Percentiles rank a stretch among this genome's conserved stretches.
Evolutionary conservation across 2,329 filamentous ascomycete species (phyloP).

Genomic region (Onygena corvina): DNA sequence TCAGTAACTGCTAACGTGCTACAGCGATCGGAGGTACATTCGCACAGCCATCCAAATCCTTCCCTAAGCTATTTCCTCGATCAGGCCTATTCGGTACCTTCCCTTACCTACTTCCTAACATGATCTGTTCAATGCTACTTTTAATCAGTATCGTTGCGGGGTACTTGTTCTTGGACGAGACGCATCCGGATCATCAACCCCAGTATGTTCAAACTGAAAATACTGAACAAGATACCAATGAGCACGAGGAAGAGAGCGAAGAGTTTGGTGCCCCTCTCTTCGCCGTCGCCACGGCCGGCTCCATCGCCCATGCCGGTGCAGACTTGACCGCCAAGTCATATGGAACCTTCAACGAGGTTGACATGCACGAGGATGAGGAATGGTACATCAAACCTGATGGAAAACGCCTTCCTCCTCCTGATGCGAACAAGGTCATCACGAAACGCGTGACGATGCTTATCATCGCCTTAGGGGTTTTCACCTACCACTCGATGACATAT

Average conservation of each 20-base stretch:
- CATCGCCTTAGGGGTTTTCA: conserved; percentile 76
- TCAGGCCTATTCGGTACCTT: conserved; percentile 61
- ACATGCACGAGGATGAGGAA: conserved; percentile 42
- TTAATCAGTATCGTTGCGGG: conserved; percentile 66
- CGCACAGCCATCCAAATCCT: conserved; percentile 63
- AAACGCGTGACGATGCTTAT: conserved; percentile 62
- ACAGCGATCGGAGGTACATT: conserved; percentile 71
- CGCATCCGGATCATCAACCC: conserved; percentile 66
- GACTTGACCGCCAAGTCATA: conserved; percentile 69
- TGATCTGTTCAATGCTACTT: conserved; percentile 67
- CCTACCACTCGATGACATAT: conserved; percentile 90
- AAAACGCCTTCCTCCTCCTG: conserved; percentile 26
- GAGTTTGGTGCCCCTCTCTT: conserved; percentile 25
- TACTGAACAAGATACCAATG: conserved; percentile 21
- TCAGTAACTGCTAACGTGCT: conserved; percentile 1
- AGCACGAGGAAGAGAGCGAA: conserved; percentile 9
- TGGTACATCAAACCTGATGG: conserved; percentile 32
- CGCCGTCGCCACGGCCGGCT: conserved; percentile 61
- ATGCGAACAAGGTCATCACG: conserved; percentile 42
- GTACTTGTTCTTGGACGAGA: conserved; percentile 75
- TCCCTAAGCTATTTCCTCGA: conserved; percentile 56
- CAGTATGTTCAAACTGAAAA: conserved; percentile 48
- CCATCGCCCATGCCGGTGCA: conserved; percentile 58
- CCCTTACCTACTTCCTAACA: conserved; percentile 80
- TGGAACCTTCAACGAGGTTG: conserved; percentile 54